Base-by-base conservation (phyloP, 164 flowering plant species). In the Echeveria elegans region DNA sequence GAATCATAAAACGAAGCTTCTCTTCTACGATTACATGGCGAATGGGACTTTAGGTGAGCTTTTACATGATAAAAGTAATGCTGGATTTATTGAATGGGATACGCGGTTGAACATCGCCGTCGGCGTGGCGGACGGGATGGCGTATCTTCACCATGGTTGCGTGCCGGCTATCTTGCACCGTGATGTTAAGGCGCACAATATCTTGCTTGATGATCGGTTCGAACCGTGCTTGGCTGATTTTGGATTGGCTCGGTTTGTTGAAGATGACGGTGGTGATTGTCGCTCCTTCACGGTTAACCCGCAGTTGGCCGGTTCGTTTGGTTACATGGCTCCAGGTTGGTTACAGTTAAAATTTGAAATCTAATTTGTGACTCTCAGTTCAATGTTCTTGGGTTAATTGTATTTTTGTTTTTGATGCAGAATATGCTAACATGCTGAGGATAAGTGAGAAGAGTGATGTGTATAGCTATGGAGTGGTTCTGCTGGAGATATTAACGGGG, bases 301-400 rank as follows among this genome's bases (percentile, higher is more conserved):
- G 0, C 86, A 86, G 26, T 78, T 90, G 52, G 95, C 95, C 6
- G 95, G 97, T 34, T 90, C 97, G 4, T 90, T 83, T 50, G 97
- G 97, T 64, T 90, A 90, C 81, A 81, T 90, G 45, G 92, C 95
- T 0, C 97, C 97, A 1, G 97, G 97, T 88, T 47, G 72, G 74
- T 70, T 60, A 45, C 29, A 18, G 6, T 5, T 64, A 40, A 8
- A 11, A n/a, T 0, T 7, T 43, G 26, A 26, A 19, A 29, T 4
- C 37, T 6, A 15, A 1, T 45, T 48, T 48, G 47, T 8, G 10
- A 26, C n/a, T 63, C 16, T 23, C 1, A 63, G 40, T 2, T 30
- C 29, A 41, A 41, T 34, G 32, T 29, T 52, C 31, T 59, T n/a
- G 18, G 19, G 36, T 38, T 41, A 21, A 1, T 10, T 18, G 19